Evolutionary conservation across 2,329 filamentous ascomycete species (phyloP), one percentile per base, ranked within the genome.

Genomic region (Ophiostoma perfectum): DNA sequence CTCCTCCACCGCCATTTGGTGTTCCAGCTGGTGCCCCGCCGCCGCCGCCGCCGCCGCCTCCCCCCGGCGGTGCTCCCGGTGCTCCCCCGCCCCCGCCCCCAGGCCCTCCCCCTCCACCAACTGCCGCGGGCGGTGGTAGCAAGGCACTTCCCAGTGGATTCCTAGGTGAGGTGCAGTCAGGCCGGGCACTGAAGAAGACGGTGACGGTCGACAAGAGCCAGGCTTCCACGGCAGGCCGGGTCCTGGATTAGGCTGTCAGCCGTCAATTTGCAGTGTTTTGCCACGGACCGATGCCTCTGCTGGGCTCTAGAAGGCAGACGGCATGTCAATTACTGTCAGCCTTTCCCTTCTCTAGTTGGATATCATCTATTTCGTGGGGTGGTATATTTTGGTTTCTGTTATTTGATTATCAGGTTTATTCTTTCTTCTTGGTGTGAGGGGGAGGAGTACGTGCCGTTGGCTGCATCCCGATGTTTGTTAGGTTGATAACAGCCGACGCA

Each of bases 181-280:
- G 95, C 60, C 93, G 79, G 78, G 79, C 87, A 2, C 81, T 99
- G 76, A 93, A 85, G 82, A 98, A 98, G 83, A 92, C 93, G 38
- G 82, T 89, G 77, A 98, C 95, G 0, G 93, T 92, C 78, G 95
- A 99, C 78, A 89, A 88, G 78, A 97, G 93, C 78, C 79, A 74
- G 64, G 85, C 91, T 66, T 78, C 88, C 66, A 82, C 88, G 69
- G 90, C 92, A 36, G 94, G 94, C n/a, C 86, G 88, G 70, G 93
- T 97, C 70, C 78, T 87, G 77, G 81, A 81, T 71, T 86, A 79
- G n/a, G 58, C n/a, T 58, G 52, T 58, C 2, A 11, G 9, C 3
- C 38, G 55, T 60, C 55, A 38, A 38, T 38, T 38, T 60, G 55
- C 55, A 14, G 14, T 18, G 38, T 38, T 60, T 38, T 60, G 55